Evolutionary conservation across 1,284 basidiomycete species (phyloP).

Genomic region (Fomitopsis palustris): DNA sequence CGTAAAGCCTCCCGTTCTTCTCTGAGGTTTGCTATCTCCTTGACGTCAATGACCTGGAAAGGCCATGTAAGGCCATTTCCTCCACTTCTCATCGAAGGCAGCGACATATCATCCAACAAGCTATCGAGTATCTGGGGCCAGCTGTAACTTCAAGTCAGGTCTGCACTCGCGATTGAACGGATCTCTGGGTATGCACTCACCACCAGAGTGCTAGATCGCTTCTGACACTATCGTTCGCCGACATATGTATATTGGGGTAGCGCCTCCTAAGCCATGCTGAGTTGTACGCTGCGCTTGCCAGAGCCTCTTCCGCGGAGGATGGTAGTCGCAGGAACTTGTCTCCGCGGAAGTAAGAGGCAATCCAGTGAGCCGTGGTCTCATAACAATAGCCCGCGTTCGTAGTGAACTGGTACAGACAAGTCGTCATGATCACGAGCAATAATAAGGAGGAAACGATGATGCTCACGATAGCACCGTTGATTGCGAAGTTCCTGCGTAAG

Average conservation of each 20-base stretch:
- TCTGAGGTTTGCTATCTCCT: conserved; percentile 43
- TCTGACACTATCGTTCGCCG: conserved; percentile 46
- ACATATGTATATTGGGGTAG: conserved; percentile 42
- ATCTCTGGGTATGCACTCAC: conserved; percentile 26
- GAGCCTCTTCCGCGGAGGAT: conserved; percentile 39
- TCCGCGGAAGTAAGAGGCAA: conserved; percentile 55
- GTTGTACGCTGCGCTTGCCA: conserved; percentile 35
- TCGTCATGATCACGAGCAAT: not conserved
- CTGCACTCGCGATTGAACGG: not conserved
- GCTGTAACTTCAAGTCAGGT: conserved; percentile 24
- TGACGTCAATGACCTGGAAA: conserved; percentile 47
- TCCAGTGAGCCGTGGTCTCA: conserved; percentile 58
- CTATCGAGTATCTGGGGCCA: conserved; percentile 58
- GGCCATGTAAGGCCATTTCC: conserved; percentile 60
- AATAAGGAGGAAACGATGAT: not conserved
- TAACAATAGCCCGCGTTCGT: conserved; percentile 49
- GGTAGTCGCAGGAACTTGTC: conserved; percentile 51
- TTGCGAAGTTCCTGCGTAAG: conserved; percentile 48
- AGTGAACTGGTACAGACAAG: conserved; percentile 32
- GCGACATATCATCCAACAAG: conserved; percentile 53
- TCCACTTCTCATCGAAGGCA: conserved; percentile 47
- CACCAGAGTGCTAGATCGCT: conserved; percentile 42
- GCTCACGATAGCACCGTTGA: conserved; percentile 55
- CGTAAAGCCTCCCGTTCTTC: conserved; percentile 33
- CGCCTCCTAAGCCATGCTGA: conserved; percentile 48